A percentile compares a stretch with the other conserved stretches of the same genome.
phyloP scores from a whole-genome alignment of 75 land plant genomes.

The Pseudotsuga menziesii region DNA sequence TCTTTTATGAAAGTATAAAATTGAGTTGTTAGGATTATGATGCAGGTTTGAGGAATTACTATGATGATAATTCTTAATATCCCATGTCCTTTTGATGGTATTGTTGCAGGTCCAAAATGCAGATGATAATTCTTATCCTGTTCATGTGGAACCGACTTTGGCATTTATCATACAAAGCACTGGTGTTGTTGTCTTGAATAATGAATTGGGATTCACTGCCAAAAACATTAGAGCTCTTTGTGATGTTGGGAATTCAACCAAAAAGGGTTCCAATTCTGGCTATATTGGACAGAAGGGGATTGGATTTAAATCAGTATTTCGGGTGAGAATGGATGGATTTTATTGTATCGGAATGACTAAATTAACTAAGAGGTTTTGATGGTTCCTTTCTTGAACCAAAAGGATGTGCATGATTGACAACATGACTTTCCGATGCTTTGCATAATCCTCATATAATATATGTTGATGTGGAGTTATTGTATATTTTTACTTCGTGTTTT shows the following conservation, averaged over 20 bases:
- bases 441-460: not conserved
- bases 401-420: not conserved
- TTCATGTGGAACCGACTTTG: constrained; percentile 60
- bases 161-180: constrained; percentile 61
- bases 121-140: constrained; percentile 80
- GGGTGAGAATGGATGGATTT: constrained; percentile 37
- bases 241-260: constrained; percentile 96
- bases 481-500: not conserved
- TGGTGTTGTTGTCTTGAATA: constrained; percentile 76
- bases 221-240: constrained; percentile 90
- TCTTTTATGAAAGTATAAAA: not conserved
- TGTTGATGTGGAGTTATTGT: not conserved
- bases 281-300: constrained; percentile 97
- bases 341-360: not conserved
- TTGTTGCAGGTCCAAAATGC: constrained; percentile 90
- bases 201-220: constrained; percentile 83
- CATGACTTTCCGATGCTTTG: not conserved
- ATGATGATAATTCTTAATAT: not conserved
- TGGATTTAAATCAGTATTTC: constrained; percentile 96
- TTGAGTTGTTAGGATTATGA: not conserved
- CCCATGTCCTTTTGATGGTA: constrained; percentile 6
- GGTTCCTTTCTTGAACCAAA: not conserved
- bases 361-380: not conserved
- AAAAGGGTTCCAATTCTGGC: constrained; percentile 70
- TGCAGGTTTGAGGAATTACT: constrained; percentile 1